These are phyloP conservation scores for Xeromyces bisporus DNA, from an alignment of 495 filamentous ascomycete genomes.

Conservation along the genomic window DNA sequence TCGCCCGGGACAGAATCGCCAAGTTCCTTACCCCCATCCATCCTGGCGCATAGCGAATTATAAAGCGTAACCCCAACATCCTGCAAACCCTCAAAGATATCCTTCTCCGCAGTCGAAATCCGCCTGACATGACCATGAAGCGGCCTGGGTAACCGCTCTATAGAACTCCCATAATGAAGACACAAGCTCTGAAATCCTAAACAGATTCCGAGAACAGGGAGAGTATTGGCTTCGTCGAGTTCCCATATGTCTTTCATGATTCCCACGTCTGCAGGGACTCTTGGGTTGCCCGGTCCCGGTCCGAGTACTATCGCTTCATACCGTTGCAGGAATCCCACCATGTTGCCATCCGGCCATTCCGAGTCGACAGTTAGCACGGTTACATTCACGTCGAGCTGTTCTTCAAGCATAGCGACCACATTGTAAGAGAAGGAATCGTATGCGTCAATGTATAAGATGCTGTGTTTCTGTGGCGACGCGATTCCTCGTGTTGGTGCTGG, in stretches of 20 bases:
- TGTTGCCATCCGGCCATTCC: constrained; percentile 26
- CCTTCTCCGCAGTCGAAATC: constrained; percentile 34
- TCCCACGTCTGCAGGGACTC: constrained; percentile 49
- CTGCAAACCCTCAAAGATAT: constrained; percentile 38
- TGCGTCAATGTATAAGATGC: constrained; percentile 76
- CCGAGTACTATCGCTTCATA: constrained; percentile 69
- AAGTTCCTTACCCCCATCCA: constrained; percentile 11
- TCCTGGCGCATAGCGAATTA: constrained; percentile 60
- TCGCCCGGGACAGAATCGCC: neutral
- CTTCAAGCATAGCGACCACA: constrained; percentile 61
- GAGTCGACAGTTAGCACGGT: constrained; percentile 55
- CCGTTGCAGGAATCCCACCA: constrained; percentile 32
- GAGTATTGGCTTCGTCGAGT: constrained; percentile 33
- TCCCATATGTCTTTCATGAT: constrained; percentile 65
- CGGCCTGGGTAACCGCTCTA: constrained; percentile 46
- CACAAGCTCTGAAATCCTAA: constrained; percentile 81
- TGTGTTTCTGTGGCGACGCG: constrained; percentile 11
- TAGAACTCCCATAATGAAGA: constrained; percentile 42
- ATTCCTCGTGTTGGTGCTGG: constrained; percentile 1
- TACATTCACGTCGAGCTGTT: constrained; percentile 45
- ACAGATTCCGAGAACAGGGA: constrained; percentile 80
- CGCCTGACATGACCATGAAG: constrained; percentile 65
- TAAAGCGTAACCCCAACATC: constrained; percentile 63
- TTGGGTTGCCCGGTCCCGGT: constrained; percentile 57
- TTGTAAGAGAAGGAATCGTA: constrained; percentile 96